Evolutionary conservation across 164 flowering plant species (phyloP), one percentile per base, ranked within the genome.

Genomic region (Taxillus chinensis): DNA sequence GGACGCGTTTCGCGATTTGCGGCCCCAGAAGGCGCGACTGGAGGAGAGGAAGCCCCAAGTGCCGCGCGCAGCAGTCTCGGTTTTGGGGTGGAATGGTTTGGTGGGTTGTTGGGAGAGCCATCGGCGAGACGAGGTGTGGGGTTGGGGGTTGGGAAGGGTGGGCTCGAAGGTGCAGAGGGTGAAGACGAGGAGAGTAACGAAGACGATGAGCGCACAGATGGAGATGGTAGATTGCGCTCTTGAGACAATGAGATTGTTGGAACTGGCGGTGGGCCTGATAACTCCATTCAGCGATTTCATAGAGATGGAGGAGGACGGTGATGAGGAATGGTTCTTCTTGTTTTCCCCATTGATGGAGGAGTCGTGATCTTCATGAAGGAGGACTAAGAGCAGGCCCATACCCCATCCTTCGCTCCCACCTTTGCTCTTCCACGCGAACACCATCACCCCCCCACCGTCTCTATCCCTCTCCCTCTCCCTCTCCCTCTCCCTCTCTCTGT

Each of bases 141-240:
- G 17, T 61, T 43, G 17, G 15, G 14, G 61, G 37, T 69, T 14
- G 57, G 63, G 13, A 16, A 67, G 27, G 53, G 77, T 65, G 58
- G 87, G 81, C 46, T 84, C 86, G 60, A 82, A 80, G 12, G 86
- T 75, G 62, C 80, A 86, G 72, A 89, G 79, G 8, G 90, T 84
- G 80, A 89, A 88, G 68, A 91, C 74, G 45, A 88, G 83, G 49
- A 91, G 75, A 17, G 92, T 76, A 69, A 82, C 45, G 78, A 85
- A 79, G 65, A 89, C 62, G 37, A 86, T 63, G 37, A 88, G 73
- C 3, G 72, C 77, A 57, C 92, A 90, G 41, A 88, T 75, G 17
- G 87, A 82, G 62, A 90, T 80, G 0, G 90, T 88, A 43, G 86
- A 88, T 67, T 83, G 97, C 39, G 97, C 87, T 78, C 61, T 85